These are phyloP conservation scores for Penicillium polonicum DNA, from an alignment of 2,329 filamentous ascomycete genomes.

Conservation along the genomic window DNA sequence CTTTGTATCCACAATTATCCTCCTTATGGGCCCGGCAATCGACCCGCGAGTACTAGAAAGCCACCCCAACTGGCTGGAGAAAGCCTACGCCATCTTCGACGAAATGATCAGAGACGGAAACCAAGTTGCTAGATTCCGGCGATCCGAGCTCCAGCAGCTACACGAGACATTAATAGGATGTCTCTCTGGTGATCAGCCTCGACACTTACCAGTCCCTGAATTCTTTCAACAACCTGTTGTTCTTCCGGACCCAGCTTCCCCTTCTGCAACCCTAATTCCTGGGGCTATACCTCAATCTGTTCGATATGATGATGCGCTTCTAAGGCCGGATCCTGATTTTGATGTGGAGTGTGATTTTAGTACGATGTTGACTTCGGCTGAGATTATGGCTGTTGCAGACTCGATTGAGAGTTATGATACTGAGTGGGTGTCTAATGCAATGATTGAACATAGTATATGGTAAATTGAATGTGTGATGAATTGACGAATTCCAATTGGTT, in stretches of 20 bases:
- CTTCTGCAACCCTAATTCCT: constrained; percentile 14
- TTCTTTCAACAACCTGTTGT: constrained; percentile 13
- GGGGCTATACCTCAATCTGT: constrained; percentile 10
- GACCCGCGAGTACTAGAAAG: constrained; percentile 39
- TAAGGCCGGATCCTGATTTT: constrained; percentile 12
- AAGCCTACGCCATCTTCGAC: constrained; percentile 47
- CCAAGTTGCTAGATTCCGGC: constrained; percentile 46
- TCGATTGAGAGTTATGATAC: constrained; percentile 48
- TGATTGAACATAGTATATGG: constrained; percentile 48
- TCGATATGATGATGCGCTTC: constrained; percentile 14
- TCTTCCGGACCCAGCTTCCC: constrained; percentile 4
- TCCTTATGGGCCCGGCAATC: constrained; percentile 42
- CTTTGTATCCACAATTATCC: constrained; percentile 46
- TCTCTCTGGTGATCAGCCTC: constrained; percentile 18
- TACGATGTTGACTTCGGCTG: constrained; percentile 42
- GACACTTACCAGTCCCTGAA: constrained; percentile 13
- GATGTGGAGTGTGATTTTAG: constrained; percentile 15
- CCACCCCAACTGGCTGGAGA: constrained; percentile 41
- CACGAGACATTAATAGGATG: constrained; percentile 35
- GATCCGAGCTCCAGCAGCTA: constrained; percentile 47
- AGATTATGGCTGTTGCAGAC: constrained; percentile 51
- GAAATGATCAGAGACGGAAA: constrained; percentile 51
- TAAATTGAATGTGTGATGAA: constrained; percentile 14
- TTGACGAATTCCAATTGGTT: background rate
- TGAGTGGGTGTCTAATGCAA: constrained; percentile 50